Base-by-base conservation (phyloP, 352 stramenopile species). In the Globisporangium paddicum region DNA sequence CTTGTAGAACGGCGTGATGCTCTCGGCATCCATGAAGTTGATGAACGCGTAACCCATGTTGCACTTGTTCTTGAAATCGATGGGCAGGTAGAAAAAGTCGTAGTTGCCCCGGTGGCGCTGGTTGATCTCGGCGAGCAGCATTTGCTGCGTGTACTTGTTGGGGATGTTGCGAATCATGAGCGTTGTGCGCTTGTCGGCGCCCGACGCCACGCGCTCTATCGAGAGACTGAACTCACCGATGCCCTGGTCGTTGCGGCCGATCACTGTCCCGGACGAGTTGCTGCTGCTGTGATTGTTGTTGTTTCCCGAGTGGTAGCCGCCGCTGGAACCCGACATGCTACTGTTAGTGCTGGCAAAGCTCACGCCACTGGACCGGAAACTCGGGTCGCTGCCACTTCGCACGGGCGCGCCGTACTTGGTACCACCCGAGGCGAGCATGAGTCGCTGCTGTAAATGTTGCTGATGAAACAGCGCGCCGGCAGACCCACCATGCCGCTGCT, bases 41-140 rank as follows among this genome's bases (percentile, higher is more conserved):
- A 99, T 98, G 77, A 99, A 99, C 19, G 97, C 97, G 74, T 99
- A 99, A 19, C 98, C 98, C 80, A 99, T 96, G 80, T 99, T 99
- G 81, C 97, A 99, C 73, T 98, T 97, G 77, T 99, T 99, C 86
- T 99, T 99, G 77, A 99, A 99, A 78, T 99, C 98, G 63, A 99
- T 99, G 21, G 98, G 98, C 47, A 99, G 77, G 76, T 99, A 99
- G 72, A 99, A 99, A 64, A 99, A 99, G 70, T 99, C 96, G 62
- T 96, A 97, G 44, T 95, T 88, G 21, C 96, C 96, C 55, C 96
- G 82, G 62, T 95, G 83, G 40, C 87, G 88, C 42, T 82, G 79
- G 56, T 98, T 96, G 68, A 99, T 98, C 87, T 99, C 97, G 2
- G 89, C 59, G 10, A 99, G 75, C 14, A 99, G 75, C 96, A 99